Conservation (phyloP, 1,139 yeast genomes). For the Yamadazyma diospyri region DNA sequence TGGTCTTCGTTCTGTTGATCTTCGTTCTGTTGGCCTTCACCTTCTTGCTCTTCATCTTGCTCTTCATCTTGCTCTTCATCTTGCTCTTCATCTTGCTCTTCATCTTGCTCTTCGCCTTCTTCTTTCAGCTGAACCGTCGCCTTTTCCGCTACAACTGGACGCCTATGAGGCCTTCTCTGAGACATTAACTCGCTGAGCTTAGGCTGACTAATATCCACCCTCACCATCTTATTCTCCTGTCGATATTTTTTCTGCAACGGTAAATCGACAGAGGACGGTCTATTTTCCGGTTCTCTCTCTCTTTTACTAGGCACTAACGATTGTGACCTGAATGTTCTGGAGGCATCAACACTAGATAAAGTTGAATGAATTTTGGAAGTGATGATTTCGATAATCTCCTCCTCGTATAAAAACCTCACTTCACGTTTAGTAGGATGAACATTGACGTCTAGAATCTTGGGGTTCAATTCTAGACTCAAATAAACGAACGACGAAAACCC, state of each 20-base stretch:
- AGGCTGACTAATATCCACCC: slow-evolving; percentile 59
- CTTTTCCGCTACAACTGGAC: neutral
- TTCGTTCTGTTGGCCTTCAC: slow-evolving; percentile 5
- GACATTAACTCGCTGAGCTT: slow-evolving; percentile 15
- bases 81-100: neutral
- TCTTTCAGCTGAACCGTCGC: slow-evolving; percentile 3
- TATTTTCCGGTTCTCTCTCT: slow-evolving; percentile 10
- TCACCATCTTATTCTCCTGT: slow-evolving; percentile 63
- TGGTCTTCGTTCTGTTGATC: slow-evolving; percentile 9
- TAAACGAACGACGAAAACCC: slow-evolving; percentile 80
- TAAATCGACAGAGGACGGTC: slow-evolving; percentile 5
- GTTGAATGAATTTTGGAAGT: slow-evolving; percentile 46
- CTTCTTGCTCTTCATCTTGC: slow-evolving; percentile 6
- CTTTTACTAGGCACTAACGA: slow-evolving; percentile 30
- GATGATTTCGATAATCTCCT: slow-evolving; percentile 71
- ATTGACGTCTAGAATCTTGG: slow-evolving; percentile 81
- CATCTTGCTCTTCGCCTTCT: slow-evolving; percentile 2
- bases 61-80: slow-evolving; percentile 1
- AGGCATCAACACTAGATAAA: slow-evolving; percentile 59
- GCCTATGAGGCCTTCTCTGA: slow-evolving; percentile 1
- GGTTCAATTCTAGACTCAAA: slow-evolving; percentile 59
- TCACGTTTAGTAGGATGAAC: slow-evolving; percentile 96
- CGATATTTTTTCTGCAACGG: slow-evolving; percentile 26
- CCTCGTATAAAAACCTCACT: slow-evolving; percentile 82
- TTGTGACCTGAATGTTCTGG: slow-evolving; percentile 70